A percentile compares a stretch with the other conserved stretches of the same genome.
Conservation (phyloP, 192 early-diverging fungal species). For the Diversispora epigaea region DNA sequence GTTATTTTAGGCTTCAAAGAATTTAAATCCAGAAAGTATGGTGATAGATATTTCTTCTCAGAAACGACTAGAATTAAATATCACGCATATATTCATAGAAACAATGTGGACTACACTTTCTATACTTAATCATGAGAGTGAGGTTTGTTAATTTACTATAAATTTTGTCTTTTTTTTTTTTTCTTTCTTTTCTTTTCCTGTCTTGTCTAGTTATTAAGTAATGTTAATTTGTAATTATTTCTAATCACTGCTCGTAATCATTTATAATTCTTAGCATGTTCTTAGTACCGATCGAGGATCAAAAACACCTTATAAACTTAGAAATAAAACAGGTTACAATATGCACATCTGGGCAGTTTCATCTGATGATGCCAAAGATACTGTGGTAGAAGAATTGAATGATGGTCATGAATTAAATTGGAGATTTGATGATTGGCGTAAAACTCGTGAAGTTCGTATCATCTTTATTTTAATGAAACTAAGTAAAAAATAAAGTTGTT, state of each 20-base stretch:
- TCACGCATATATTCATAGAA: slow-evolving; percentile 80
- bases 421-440: slow-evolving; percentile 98
- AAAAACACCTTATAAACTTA: slow-evolving; percentile 73
- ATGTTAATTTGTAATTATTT: not conserved
- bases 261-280: slow-evolving; percentile 24
- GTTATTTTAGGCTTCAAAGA: slow-evolving; percentile 35
- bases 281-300: slow-evolving; percentile 40
- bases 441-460: slow-evolving; percentile 75
- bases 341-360: slow-evolving; percentile 86
- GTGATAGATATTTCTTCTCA: slow-evolving; percentile 67
- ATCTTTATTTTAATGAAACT: not conserved
- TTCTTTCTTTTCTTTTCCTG: too few relatives aligned
- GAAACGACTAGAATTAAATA: slow-evolving; percentile 79
- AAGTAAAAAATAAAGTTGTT: not conserved
- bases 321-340: slow-evolving; percentile 89
- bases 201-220: not conserved
- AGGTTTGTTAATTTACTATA: slow-evolving; percentile 12
- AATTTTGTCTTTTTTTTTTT: too few relatives aligned
- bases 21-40: slow-evolving; percentile 42
- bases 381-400: slow-evolving; percentile 65
- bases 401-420: slow-evolving; percentile 79
- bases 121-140: slow-evolving; percentile 47
- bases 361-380: slow-evolving; percentile 58
- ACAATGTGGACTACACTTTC: slow-evolving; percentile 61
- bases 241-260: not conserved